Evolutionary conservation across 208 protist species (phyloP), one percentile per base, ranked within the genome.

Genomic region (Wallacemonas sp.): DNA sequence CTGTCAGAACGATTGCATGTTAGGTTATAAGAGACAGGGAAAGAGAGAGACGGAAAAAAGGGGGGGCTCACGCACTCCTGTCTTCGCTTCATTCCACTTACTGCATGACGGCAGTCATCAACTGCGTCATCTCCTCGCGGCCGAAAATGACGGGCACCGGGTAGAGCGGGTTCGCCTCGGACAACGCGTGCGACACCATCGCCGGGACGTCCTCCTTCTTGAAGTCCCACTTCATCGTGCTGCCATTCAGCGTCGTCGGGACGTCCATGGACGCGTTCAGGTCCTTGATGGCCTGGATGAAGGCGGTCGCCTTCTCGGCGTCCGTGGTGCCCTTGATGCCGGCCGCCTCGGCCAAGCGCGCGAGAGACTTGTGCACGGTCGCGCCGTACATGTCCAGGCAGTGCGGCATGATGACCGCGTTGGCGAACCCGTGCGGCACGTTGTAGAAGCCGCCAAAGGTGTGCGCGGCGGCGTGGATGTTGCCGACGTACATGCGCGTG

Each of bases 391-490:
- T 74, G 5, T 85, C 70, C n/a, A 91, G 71, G 19, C 90, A 75
- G 58, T 87, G 80, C 16, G 79, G 83, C 32, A 97, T 74, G 17
- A 93, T 68, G 0, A 97, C 58, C 0, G 88, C 85, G 68, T 95
- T 95, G n/a, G 84, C 83, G 43, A 80, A 77, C 29, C 92, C 89
- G 73, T 97, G 89, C 30, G 89, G 83, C 38, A 89, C 74, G 43
- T 94, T 69, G 76, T 85, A 95, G 27, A 85, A 44, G 17, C 76
- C 72, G 30, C 92, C 89, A 4, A 97, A 69, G 23, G 78, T 72
- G 69, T 97, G 90, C 26, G 92, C 88, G 5, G 85, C 68, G 9
- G 86, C 87, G 68, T 97, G 92, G 34, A 84, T 78, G 65, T 93
- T 80, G 70, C 87, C 92, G n/a, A 97, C 84, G 61, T 85, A 88